Evolutionary conservation across 441 rosid species (phyloP).

Genomic region (Jatropha podagrica): DNA sequence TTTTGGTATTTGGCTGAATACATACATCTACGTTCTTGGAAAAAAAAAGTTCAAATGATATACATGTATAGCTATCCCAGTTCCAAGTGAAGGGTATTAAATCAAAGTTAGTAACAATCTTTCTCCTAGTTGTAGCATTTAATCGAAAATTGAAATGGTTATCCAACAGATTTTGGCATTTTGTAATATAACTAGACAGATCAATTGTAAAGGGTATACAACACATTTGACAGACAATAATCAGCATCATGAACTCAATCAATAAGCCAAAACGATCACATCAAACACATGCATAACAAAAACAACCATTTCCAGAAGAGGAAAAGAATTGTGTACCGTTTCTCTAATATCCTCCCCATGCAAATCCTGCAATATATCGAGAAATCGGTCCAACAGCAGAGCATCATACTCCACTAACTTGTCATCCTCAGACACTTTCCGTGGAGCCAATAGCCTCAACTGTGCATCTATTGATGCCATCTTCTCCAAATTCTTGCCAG

Average conservation of each 20-base stretch:
- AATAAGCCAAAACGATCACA: background rate
- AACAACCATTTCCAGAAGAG: background rate
- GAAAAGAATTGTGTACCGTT: constrained; percentile 41
- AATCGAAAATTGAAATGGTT: background rate
- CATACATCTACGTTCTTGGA: too few species aligned
- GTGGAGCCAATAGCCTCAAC: constrained; percentile 78
- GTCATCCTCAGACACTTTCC: constrained; percentile 92
- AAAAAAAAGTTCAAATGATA: background rate
- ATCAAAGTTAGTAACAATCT: background rate
- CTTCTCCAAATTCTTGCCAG: constrained; percentile 74
- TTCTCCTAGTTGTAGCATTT: background rate
- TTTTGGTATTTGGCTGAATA: background rate
- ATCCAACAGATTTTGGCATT: background rate
- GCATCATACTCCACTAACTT: constrained; percentile 96
- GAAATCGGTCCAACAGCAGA: constrained; percentile 83
- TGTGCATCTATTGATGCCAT: constrained; percentile 95
- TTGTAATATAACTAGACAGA: background rate
- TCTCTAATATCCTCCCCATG: constrained; percentile 95
- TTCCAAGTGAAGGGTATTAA: background rate
- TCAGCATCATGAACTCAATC: background rate
- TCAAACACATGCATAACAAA: background rate
- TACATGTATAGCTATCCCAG: background rate
- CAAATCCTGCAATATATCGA: constrained; percentile 88
- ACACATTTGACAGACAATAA: background rate
- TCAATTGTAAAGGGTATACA: too few species aligned